phyloP scores from a whole-genome alignment of 176 grass and related monocot genomes.

The Musa beccarii region DNA sequence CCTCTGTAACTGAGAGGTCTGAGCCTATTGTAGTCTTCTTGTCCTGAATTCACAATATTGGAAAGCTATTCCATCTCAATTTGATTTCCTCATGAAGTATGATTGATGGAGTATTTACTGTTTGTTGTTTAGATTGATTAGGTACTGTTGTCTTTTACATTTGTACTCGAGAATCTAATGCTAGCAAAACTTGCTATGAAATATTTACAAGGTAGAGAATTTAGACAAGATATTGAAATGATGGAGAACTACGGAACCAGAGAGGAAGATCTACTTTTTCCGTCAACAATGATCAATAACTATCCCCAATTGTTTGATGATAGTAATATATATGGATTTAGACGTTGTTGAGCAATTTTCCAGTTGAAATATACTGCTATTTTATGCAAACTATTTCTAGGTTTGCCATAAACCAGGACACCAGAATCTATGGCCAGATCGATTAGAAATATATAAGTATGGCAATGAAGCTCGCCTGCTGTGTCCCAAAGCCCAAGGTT shows the following conservation, averaged over 20 bases:
- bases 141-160: no score
- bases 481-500: slow-evolving; percentile 23
- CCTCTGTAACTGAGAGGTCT: slow-evolving; percentile 20
- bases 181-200: neutral
- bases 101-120: no score
- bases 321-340: no score
- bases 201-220: neutral
- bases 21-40: slow-evolving; percentile 19
- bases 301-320: no score
- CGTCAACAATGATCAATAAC: no score
- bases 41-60: slow-evolving; percentile 1
- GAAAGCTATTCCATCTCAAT: neutral
- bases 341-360: neutral
- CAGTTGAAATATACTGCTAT: neutral
- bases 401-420: neutral
- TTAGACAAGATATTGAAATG: neutral
- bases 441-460: no score
- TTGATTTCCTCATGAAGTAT: neutral
- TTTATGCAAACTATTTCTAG: neutral
- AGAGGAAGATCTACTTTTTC: no score
- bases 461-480: slow-evolving; percentile 3
- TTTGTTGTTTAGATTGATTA: no score
- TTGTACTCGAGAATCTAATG: neutral
- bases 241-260: neutral
- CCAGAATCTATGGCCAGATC: neutral